Base-by-base conservation (phyloP, 1,139 yeast genomes). In the Hemisphaericaspora lyxosophila region DNA sequence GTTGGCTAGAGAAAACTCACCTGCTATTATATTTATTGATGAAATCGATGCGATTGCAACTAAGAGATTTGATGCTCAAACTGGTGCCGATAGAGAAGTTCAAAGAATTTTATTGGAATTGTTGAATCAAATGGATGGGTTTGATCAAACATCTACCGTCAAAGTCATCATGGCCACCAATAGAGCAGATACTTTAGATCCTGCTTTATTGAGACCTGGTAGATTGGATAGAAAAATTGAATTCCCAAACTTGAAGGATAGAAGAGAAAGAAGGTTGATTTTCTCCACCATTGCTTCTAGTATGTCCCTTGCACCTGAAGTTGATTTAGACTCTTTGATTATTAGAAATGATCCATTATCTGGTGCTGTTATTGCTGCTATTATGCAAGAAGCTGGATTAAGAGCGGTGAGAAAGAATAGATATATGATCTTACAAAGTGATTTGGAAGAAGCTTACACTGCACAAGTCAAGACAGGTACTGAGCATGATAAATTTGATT, bases 21-120 rank as follows among this genome's bases (percentile, higher is more conserved):
- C 99, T 8, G 80, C 97, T 11, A 94, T 92, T 56, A 92, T 92
- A 49, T 92, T 92, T 64, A 92, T 92, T 55, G 99, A 94, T 71
- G 99, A 94, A 69, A 87, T 94, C 53, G 99, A 94, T 68, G 97
- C 99, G 28, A 94, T 94, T 64, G 99, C 98, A 36, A 92, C 98
- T 26, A 94, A 92, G 67, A 88, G 99, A 70, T 94, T 92, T 56
- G 99, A 94, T 67, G 98, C 98, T 20, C 97, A 90, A 70, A 92
- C 98, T 5, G 98, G 98, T 60, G 97, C 98, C 28, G 99, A 94
- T 67, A 82, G 98, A 64, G 99, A 94, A 70, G 98, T 94, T 39
- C 99, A 94, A 70, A 88, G 99, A 73, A 94, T 92, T 52, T 73
- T 94, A 63, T 82, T 94, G 59, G 99, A 94, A 67, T 75, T 94